A percentile compares a stretch with the other conserved stretches of the same genome.
Evolutionary conservation across 2,329 filamentous ascomycete species (phyloP).

Genomic region (Phialophora verrucosa): DNA sequence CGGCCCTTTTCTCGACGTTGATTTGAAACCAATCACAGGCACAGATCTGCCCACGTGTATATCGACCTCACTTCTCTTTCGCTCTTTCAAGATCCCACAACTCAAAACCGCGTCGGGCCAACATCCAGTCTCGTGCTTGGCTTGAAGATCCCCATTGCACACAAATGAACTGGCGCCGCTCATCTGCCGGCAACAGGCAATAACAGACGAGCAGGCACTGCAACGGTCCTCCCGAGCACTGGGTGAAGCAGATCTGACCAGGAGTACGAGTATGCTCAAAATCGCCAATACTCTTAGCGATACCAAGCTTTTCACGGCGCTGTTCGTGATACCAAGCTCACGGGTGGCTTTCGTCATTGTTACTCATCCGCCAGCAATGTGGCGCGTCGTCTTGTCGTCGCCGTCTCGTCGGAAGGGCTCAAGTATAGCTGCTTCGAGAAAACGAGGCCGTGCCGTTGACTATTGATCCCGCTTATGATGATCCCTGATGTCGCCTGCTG

Average conservation of each 20-base stretch:
- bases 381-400: background rate
- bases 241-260: background rate
- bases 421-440: background rate
- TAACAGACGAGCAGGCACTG: background rate
- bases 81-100: background rate
- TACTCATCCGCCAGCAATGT: background rate
- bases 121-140: background rate
- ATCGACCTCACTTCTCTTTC: background rate
- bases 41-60: background rate
- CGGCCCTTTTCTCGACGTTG: background rate
- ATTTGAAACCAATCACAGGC: background rate
- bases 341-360: background rate
- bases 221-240: background rate
- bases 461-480: background rate
- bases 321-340: background rate
- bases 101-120: background rate
- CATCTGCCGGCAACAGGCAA: background rate
- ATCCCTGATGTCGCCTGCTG: constrained; percentile 8
- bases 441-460: background rate
- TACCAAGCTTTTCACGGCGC: background rate
- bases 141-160: background rate
- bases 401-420: background rate
- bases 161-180: constrained; percentile 1
- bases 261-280: background rate
- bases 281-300: background rate